Base-by-base conservation (phyloP, 306 rosid species). In the Luffa aegyptiaca region DNA sequence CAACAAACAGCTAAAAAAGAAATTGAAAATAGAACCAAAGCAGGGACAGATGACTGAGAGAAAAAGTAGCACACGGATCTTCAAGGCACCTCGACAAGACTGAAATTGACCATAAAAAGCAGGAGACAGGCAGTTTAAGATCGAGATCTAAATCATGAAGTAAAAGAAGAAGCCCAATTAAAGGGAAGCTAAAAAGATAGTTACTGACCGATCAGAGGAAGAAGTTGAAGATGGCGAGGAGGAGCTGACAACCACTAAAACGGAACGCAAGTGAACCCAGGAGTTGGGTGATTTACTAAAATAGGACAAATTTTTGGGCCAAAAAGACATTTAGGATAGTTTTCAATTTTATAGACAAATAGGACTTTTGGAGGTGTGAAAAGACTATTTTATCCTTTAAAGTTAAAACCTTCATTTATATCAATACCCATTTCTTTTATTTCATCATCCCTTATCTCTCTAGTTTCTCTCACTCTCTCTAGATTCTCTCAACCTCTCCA, bases 251-350 rank as follows among this genome's bases (percentile, higher is more conserved):
- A 96, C 93, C 76, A 96, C 91, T 80, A 96, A 87, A 89, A 91
- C 99, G 87, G 99, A 96, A 88, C 99, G 96, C 90, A 96, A 87
- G 78, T 90, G 97, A 90, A 96, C 88, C 99, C 99, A 96, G 76
- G 99, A 95, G 31, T 78, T 84, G 48, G 98, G 86, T 68, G 97
- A 77, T n/a, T n/a, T n/a, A n/a, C n/a, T n/a, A n/a, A n/a, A n/a
- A n/a, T n/a, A n/a, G n/a, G n/a, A n/a, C n/a, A n/a, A n/a, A n/a
- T n/a, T n/a, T n/a, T n/a, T n/a, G n/a, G n/a, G n/a, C n/a, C n/a
- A n/a, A n/a, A n/a, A n/a, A n/a, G n/a, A n/a, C n/a, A n/a, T n/a
- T n/a, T n/a, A n/a, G n/a, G n/a, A n/a, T n/a, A n/a, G n/a, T n/a
- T n/a, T n/a, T n/a, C n/a, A n/a, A n/a, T n/a, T n/a, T n/a, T n/a